Percentiles rank a stretch among this genome's conserved stretches.
These are phyloP conservation scores for Aspergillus nidulans DNA, from an alignment of 495 filamentous ascomycete genomes.

Conservation along the genomic window DNA sequence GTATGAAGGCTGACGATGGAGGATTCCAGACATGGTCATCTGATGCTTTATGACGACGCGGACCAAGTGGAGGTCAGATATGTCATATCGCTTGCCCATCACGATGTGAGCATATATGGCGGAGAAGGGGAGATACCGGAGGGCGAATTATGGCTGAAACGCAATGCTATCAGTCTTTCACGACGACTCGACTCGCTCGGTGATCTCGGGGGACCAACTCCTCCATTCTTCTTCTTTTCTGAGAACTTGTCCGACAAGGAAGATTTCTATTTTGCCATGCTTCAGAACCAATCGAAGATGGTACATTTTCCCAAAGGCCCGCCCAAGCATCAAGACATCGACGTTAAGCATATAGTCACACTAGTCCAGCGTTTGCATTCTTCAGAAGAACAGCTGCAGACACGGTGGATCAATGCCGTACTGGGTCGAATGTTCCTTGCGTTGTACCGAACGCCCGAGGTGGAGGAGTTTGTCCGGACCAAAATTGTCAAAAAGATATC, in stretches of 20 bases:
- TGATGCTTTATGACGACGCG: conserved; percentile 94
- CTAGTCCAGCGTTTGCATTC: conserved; percentile 87
- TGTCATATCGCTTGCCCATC: conserved; percentile 86
- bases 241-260: conserved; percentile 94
- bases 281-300: conserved; percentile 74
- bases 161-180: conserved; percentile 85
- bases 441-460: conserved; percentile 74
- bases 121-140: conserved; percentile 80
- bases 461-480: conserved; percentile 70
- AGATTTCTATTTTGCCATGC: conserved; percentile 92
- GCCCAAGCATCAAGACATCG: conserved; percentile 72
- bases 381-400: conserved; percentile 86
- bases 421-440: conserved; percentile 83
- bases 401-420: conserved; percentile 90
- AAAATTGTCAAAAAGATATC: conserved; percentile 98
- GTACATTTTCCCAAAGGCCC: conserved; percentile 51
- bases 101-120: conserved; percentile 79
- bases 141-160: conserved; percentile 90
- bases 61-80: conserved; percentile 90
- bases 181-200: conserved; percentile 62
- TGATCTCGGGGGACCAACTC: conserved; percentile 53
- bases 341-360: conserved; percentile 77
- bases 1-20: conserved; percentile 18
- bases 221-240: conserved; percentile 90
- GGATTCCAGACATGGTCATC: conserved; percentile 71